Evolutionary conservation across 73 alveolate species (phyloP), one percentile per base, ranked within the genome.

Genomic region (Loxodes magnus): DNA sequence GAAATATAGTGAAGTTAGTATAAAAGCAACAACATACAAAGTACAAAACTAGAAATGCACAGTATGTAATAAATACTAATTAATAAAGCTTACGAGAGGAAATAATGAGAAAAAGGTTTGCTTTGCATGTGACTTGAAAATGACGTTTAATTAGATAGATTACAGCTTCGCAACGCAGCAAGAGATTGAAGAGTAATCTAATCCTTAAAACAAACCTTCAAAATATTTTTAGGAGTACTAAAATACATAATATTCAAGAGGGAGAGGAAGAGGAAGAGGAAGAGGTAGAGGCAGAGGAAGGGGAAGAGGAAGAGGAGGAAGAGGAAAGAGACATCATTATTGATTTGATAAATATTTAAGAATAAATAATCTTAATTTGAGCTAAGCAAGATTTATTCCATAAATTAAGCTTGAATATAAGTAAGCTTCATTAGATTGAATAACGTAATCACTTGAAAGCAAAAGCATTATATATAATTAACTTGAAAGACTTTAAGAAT

Each of bases 291-390:
- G 59, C 10, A 12, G 15, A 9, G 9, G 33, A 15, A 19, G 39
- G 27, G 34, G 59, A 46, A n/a, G 59, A 7, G 19, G 12, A 4
- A 19, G 58, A 0, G 35, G 59, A 0, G 34, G 59, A 2, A 2
- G 59, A 1, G 34, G 59, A 46, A 41, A 41, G 27, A 16, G 59
- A 25, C n/a, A n/a, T n/a, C n/a, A n/a, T n/a, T n/a, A n/a, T n/a
- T n/a, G n/a, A n/a, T n/a, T n/a, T n/a, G n/a, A n/a, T n/a, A n/a
- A n/a, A n/a, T n/a, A n/a, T n/a, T n/a, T n/a, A n/a, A n/a, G n/a
- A n/a, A n/a, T n/a, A n/a, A n/a, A n/a, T n/a, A n/a, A n/a, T n/a
- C n/a, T n/a, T n/a, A n/a, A n/a, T n/a, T n/a, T n/a, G n/a, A n/a
- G n/a, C n/a, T n/a, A n/a, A n/a, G n/a, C n/a, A n/a, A n/a, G n/a